These are phyloP conservation scores for Penicillium riverlandense DNA, from an alignment of 495 filamentous ascomycete species.

Conservation along the genomic window DNA sequence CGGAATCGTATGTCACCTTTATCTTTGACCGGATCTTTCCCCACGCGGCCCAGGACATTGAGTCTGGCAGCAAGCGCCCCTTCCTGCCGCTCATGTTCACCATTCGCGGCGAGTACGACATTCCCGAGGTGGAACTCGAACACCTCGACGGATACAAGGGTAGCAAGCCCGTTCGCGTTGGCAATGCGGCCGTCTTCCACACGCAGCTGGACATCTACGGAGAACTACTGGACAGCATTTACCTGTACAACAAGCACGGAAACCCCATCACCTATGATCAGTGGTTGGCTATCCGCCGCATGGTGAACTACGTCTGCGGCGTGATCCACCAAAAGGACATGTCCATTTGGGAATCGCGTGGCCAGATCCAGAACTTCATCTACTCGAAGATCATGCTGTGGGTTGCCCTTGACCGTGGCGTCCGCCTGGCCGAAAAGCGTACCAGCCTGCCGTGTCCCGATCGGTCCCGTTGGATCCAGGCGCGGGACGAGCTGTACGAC, in stretches of 20 bases:
- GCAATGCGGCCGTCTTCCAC: slow-evolving; percentile 67
- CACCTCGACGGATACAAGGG: slow-evolving; percentile 64
- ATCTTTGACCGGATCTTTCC: slow-evolving; percentile 58
- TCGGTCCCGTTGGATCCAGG: slow-evolving; percentile 51
- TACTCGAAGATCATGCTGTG: slow-evolving; percentile 73
- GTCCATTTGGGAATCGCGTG: slow-evolving; percentile 74
- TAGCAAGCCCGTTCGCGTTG: slow-evolving; percentile 63
- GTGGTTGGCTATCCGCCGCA: slow-evolving; percentile 54
- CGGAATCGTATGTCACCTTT: slow-evolving; percentile 67
- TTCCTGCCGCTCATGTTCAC: slow-evolving; percentile 74
- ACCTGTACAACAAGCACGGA: slow-evolving; percentile 71
- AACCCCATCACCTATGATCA: slow-evolving; percentile 68
- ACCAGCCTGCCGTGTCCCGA: slow-evolving; percentile 60
- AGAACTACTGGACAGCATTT: slow-evolving; percentile 68
- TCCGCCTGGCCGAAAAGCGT: slow-evolving; percentile 63
- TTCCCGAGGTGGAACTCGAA: slow-evolving; percentile 56
- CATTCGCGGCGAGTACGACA: slow-evolving; percentile 63
- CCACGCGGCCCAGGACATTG: slow-evolving; percentile 25
- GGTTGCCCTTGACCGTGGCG: slow-evolving; percentile 65
- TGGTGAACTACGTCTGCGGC: slow-evolving; percentile 44
- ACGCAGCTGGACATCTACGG: slow-evolving; percentile 72
- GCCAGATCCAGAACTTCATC: slow-evolving; percentile 62
- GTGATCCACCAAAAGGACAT: slow-evolving; percentile 55
- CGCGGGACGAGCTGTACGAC: slow-evolving; percentile 59
- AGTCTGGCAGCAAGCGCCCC: slow-evolving; percentile 30